Percentiles rank a stretch among this genome's conserved stretches.
Conservation (phyloP, 2,329 filamentous ascomycete species). For the Ceratocystis smalleyi region DNA sequence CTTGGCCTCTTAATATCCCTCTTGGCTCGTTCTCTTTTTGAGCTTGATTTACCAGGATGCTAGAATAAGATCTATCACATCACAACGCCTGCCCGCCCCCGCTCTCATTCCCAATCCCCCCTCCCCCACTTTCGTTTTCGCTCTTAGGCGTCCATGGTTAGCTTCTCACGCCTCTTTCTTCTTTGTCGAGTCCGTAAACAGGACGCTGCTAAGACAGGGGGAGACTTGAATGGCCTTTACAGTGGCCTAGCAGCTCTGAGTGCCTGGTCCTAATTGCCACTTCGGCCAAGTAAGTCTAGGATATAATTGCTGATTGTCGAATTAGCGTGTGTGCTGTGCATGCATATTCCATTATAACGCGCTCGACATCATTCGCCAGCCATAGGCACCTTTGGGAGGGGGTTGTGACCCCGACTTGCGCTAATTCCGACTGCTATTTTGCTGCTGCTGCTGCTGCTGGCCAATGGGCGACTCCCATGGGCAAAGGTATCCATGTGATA, state of each 20-base stretch:
- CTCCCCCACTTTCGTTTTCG: neutral
- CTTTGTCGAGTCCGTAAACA: neutral
- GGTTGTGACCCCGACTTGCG: too few relatives aligned
- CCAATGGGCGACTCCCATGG: too few relatives aligned
- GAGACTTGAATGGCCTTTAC: neutral
- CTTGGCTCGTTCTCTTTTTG: slow-evolving; percentile 1
- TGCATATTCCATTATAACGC: too few relatives aligned
- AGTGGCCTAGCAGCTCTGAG: neutral
- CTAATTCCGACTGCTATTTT: too few relatives aligned
- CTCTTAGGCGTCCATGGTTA: neutral
- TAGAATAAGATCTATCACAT: neutral
- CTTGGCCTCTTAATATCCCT: neutral
- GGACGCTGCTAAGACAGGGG: neutral
- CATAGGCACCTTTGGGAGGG: too few relatives aligned
- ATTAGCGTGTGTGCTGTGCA: too few relatives aligned
- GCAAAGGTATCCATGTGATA: too few relatives aligned
- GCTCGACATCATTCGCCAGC: too few relatives aligned
- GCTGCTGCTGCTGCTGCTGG: too few relatives aligned
- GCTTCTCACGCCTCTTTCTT: neutral
- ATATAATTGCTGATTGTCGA: too few relatives aligned
- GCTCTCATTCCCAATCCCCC: neutral
- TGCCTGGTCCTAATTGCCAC: too few relatives aligned
- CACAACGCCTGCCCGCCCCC: neutral
- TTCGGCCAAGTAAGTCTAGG: too few relatives aligned
- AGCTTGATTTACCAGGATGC: neutral